Percentiles rank a stretch among this genome's conserved stretches.
These are phyloP conservation scores for Lecanoromycetidae sp. DNA, from an alignment of 2,329 filamentous ascomycete species.

Conservation along the genomic window DNA sequence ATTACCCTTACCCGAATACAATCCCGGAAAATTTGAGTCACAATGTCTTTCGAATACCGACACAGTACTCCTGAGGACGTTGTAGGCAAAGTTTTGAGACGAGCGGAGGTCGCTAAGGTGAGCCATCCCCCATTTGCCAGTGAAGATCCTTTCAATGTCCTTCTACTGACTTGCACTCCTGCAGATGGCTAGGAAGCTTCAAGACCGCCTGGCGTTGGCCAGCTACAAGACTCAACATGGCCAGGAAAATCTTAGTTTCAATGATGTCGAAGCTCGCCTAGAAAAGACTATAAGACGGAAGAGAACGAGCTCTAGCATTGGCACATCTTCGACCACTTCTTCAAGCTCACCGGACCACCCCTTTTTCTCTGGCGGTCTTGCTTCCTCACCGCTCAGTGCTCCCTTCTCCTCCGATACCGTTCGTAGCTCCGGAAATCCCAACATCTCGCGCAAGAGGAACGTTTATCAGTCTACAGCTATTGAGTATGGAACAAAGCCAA, in stretches of 20 bases:
- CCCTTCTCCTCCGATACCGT: conserved; percentile 77
- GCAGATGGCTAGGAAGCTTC: conserved; percentile 83
- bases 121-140: conserved; percentile 21
- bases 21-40: neutral
- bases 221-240: conserved; percentile 96
- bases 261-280: conserved; percentile 73
- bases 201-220: conserved; percentile 87
- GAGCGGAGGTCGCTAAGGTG: conserved; percentile 67
- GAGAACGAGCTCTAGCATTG: conserved; percentile 52
- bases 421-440: conserved; percentile 48
- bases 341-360: conserved; percentile 31
- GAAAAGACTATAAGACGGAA: conserved; percentile 60
- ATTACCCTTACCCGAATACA: neutral
- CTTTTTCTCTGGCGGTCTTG: conserved; percentile 55
- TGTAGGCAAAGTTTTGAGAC: conserved; percentile 54
- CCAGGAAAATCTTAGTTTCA: conserved; percentile 80
- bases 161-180: conserved; percentile 12
- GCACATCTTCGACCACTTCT: conserved; percentile 71
- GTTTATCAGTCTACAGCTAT: conserved; percentile 6
- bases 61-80: conserved; percentile 26
- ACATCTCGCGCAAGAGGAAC: conserved; percentile 24
- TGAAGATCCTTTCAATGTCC: conserved; percentile 9
- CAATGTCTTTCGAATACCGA: conserved; percentile 16
- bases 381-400: conserved; percentile 74
- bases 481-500: conserved; percentile 26